Percentiles rank a stretch among this genome's conserved stretches.
Evolutionary conservation across 192 early-diverging fungal species (phyloP).

Genomic region (Spizellomyces sp.): DNA sequence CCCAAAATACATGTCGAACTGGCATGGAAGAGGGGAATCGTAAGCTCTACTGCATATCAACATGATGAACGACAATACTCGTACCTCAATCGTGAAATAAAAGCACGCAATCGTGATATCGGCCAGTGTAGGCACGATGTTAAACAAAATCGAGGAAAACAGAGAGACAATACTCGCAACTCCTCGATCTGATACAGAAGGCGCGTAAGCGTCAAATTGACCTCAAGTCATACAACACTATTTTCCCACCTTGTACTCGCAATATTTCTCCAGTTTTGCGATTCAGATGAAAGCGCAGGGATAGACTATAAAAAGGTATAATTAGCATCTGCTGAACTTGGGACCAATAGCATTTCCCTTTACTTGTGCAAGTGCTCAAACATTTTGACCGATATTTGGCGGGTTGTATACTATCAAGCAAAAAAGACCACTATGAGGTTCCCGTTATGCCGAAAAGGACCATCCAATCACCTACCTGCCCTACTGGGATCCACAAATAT

Average conservation of each 20-base stretch:
- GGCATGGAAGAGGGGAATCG: not conserved
- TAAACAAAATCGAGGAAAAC: conserved; percentile 30
- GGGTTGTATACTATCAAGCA: conserved; percentile 67
- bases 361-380: conserved; percentile 82
- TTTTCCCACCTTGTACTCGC: conserved; percentile 57
- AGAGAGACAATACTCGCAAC: conserved; percentile 67
- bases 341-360: not conserved
- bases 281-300: conserved; percentile 90
- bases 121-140: conserved; percentile 26
- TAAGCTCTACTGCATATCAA: not conserved
- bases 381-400: conserved; percentile 85
- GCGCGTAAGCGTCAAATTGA: conserved; percentile 61
- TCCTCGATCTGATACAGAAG: conserved; percentile 67
- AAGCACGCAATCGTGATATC: conserved; percentile 31
- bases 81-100: conserved; percentile 25
- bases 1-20: conserved; percentile 76
- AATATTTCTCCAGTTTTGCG: conserved; percentile 95
- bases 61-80: not conserved
- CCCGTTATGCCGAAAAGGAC: no score
- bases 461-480: conserved; percentile 49
- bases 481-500: conserved; percentile 91
- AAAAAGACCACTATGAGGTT: not conserved
- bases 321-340: not conserved
- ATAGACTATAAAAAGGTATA: conserved; percentile 50
- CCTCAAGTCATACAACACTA: conserved; percentile 68